Base-by-base conservation (phyloP, 352 stramenopile species). In the Hyaloperonospora brassicae region DNA sequence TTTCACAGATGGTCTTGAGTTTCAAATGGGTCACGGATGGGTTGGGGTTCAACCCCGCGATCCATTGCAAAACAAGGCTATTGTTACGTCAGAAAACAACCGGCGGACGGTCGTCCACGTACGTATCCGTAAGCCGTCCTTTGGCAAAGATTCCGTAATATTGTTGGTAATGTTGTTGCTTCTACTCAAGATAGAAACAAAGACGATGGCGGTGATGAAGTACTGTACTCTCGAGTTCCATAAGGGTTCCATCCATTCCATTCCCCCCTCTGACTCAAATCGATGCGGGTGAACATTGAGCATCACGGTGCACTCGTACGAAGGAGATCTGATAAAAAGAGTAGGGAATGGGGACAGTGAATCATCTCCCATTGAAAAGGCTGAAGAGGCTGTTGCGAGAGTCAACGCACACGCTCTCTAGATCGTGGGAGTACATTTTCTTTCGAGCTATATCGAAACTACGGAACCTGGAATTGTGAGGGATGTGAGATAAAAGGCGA, bases 401-500 rank as follows among this genome's bases (percentile, higher is more conserved):
- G 68, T 46, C 49, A 23, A 66, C 52, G 59, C 59, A 64, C 47
- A 67, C 5, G 52, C 24, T 62, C 50, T 70, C 58, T 73, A 73
- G 64, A 72, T 72, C 38, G 35, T 64, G 58, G 53, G 54, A 73
- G 68, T 24, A 76, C 68, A 76, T 52, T 59, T 40, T 41, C 14
- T 58, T 45, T 27, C 22, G 46, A 21, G 17, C 14, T 38, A 11
- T 55, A 25, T 24, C 39, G 47, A 50, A 52, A 45, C 23, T 61
- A 43, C 23, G n/a, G 45, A 44, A 23, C 27, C 7, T 21, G 42
- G 50, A 61, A 64, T 55, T 47, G 24, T 66, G 71, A 77, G 60
- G 81, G 62, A 74, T 22, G 55, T 8, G 47, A 67, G 36, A 62
- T 55, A 80, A 83, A 86, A 87, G 77, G 77, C 75, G 75, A 87